Evolutionary conservation across 2,329 filamentous ascomycete genomes (phyloP).

Genomic region (Mycogone perniciosa): DNA sequence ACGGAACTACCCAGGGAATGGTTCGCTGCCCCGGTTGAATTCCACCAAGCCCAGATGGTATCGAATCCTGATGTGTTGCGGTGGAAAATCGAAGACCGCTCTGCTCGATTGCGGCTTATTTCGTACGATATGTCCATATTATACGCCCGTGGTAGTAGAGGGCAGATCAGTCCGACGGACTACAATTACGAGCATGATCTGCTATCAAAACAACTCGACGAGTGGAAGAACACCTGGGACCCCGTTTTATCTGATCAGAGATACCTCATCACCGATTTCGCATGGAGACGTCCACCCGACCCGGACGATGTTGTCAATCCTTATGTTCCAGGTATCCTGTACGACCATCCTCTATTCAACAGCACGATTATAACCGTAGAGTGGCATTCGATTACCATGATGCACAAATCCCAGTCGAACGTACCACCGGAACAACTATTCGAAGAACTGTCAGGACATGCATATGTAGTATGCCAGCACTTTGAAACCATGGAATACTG

Average conservation of each 20-base stretch:
- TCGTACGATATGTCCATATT: conserved; percentile 75
- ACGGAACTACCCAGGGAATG: conserved; percentile 70
- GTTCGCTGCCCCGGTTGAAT: conserved; percentile 61
- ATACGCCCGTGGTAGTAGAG: conserved; percentile 61
- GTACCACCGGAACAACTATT: conserved; percentile 44
- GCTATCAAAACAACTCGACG: conserved; percentile 41
- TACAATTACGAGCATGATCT: conserved; percentile 57
- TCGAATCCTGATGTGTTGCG: conserved; percentile 56
- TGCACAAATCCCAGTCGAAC: conserved; percentile 70
- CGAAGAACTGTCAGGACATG: conserved; percentile 52
- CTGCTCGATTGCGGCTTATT: conserved; percentile 62
- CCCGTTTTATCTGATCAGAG: conserved; percentile 53
- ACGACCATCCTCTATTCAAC: conserved; percentile 62
- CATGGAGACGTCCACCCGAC: conserved; percentile 43
- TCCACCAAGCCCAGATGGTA: conserved; percentile 52
- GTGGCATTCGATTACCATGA: conserved; percentile 69
- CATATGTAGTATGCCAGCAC: conserved; percentile 66
- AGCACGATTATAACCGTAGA: conserved; percentile 72
- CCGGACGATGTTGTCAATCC: conserved; percentile 68
- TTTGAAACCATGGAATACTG: conserved; percentile 73
- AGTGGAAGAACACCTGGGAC: conserved; percentile 53
- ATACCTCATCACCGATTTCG: conserved; percentile 59
- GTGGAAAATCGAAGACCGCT: conserved; percentile 61
- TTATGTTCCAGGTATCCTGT: conserved; percentile 63
- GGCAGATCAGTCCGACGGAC: conserved; percentile 56